Percentiles rank a stretch among this genome's conserved stretches.
Conservation (phyloP, 2,329 filamentous ascomycete genomes). For the Apiospora sp. region DNA sequence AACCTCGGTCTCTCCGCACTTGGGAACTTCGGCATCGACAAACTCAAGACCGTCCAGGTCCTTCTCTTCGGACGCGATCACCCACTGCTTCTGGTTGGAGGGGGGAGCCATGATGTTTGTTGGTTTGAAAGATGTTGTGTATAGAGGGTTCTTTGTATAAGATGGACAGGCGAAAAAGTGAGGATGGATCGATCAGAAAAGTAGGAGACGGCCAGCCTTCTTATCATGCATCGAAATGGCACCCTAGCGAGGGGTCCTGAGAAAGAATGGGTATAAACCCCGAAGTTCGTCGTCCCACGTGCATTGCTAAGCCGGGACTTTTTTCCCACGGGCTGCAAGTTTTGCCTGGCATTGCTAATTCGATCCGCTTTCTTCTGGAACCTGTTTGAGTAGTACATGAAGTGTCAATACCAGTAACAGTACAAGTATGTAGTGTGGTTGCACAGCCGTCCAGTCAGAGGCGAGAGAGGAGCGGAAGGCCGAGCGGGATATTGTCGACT, state of each 20-base stretch:
- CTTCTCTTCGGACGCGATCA: slow-evolving; percentile 55
- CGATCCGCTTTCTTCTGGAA: slow-evolving; percentile 10
- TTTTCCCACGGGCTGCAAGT: slow-evolving; percentile 3
- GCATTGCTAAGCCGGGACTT: slow-evolving; percentile 12
- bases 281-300: slow-evolving; percentile 7
- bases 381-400: neutral
- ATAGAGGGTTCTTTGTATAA: neutral
- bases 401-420: slow-evolving; percentile 5
- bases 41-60: slow-evolving; percentile 69
- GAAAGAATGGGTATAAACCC: slow-evolving; percentile 15
- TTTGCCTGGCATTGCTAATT: slow-evolving; percentile 6
- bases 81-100: slow-evolving; percentile 64
- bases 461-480: neutral
- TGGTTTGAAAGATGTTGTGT: neutral
- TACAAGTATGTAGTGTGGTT: neutral
- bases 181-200: neutral
- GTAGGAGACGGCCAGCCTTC: neutral
- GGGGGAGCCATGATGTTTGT: slow-evolving; percentile 35
- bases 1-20: slow-evolving; percentile 74
- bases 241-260: neutral
- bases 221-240: neutral
- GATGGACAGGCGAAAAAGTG: neutral
- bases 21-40: slow-evolving; percentile 61
- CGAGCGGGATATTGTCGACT: neutral
- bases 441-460: neutral